Conservation (phyloP, 2,329 filamentous ascomycete genomes). For the Plectosphaerella sp. region DNA sequence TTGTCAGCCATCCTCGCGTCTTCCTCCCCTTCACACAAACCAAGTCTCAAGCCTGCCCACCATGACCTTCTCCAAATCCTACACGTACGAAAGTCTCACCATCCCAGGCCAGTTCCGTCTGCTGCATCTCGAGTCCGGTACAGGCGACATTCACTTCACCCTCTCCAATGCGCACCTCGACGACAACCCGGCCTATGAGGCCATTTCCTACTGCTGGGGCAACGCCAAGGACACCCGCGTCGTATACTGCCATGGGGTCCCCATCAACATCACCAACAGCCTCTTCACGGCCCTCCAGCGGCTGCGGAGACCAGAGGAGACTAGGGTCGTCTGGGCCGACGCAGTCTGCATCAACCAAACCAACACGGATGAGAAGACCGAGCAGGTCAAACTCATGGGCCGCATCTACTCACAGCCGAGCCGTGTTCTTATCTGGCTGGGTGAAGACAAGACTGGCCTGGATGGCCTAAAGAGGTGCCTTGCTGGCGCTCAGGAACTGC, state of each 20-base stretch:
- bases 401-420: constrained; percentile 2
- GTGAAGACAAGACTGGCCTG: not conserved
- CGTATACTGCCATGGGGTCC: constrained; percentile 12
- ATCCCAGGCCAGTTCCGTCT: no score
- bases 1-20: no score
- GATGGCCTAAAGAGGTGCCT: no score
- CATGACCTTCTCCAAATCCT: no score
- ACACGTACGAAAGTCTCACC: no score
- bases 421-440: constrained; percentile 6
- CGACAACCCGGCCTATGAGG: constrained; percentile 12
- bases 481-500: no score
- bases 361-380: constrained; percentile 4
- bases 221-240: not conserved
- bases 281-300: constrained; percentile 23
- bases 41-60: no score
- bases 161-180: no score
- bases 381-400: constrained; percentile 6
- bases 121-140: no score
- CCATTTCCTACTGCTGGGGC: constrained; percentile 16
- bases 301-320: constrained; percentile 16
- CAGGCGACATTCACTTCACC: no score
- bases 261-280: constrained; percentile 22
- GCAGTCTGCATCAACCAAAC: constrained; percentile 23
- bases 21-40: no score
- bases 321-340: constrained; percentile 28